Base-by-base conservation (phyloP, 768 basidiomycete species). In the Lactifluus pinguis region DNA sequence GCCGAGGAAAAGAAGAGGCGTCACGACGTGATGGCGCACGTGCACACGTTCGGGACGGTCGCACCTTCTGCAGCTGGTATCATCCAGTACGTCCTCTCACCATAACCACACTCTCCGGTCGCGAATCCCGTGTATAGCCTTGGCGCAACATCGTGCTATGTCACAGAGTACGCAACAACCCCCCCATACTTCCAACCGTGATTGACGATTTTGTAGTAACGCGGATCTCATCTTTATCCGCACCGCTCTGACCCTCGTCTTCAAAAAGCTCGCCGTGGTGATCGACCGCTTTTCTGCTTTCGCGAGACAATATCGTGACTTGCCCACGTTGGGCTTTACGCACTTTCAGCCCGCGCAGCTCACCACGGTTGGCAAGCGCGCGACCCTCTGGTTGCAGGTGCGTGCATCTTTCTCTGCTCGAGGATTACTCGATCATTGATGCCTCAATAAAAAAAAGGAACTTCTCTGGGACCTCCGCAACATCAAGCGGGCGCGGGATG, bases 1-100 rank as follows among this genome's bases (percentile, higher is more conserved):
- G 76, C 81, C 57, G 97, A 99, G 73, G 97, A 99, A 76, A 98
- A 97, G 78, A 97, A 93, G 75, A 77, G 97, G 29, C 81, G 97
- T 13, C 97, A 99, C 76, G 97, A 99, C 74, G 97, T 99, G 48
- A 99, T 99, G 97, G 97, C 97, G 0, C 97, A 99, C 70, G 97
- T 99, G 48, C 93, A 98, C 75, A 97, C 95, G 4, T 99, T 98
- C 71, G 95, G 95, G 6, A 81, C 80, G 49, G 88, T 95, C 55
- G 95, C 95, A 1, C 95, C 95, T 9, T 89, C 91, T 38, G 95
- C 95, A 29, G 94, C 94, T 15, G 92, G 93, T 17, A 95, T 98
- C 69, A 97, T 98, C 66, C 95, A 98, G 90, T 91, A 66, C 61
- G 83, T 76, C 36, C 55, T 32, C 11, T 15, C 45, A 10, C 4